Conservation (phyloP, 2,329 filamentous ascomycete genomes). For the Scedosporium boydii region DNA sequence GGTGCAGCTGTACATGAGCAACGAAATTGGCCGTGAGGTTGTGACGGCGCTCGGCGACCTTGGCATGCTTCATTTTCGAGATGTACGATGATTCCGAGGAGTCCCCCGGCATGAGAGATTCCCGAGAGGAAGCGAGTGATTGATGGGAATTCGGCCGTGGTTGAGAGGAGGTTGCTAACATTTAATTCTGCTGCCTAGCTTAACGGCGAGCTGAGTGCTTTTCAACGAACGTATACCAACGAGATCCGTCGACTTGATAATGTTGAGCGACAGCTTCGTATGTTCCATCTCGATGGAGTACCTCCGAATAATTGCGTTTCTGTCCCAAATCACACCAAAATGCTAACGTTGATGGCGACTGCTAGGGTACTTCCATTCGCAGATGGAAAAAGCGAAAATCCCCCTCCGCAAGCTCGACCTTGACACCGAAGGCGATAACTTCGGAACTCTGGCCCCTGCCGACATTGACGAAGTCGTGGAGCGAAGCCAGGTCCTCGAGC, state of each 20-base stretch:
- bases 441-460: slow-evolving; percentile 79
- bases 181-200: slow-evolving; percentile 46
- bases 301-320: background rate
- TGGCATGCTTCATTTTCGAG: slow-evolving; percentile 91
- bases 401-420: slow-evolving; percentile 83
- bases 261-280: slow-evolving; percentile 94
- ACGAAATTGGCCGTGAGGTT: slow-evolving; percentile 96
- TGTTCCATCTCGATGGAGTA: slow-evolving; percentile 25
- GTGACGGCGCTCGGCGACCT: slow-evolving; percentile 94
- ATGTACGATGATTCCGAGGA: slow-evolving; percentile 46
- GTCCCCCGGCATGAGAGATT: no score
- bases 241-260: slow-evolving; percentile 97
- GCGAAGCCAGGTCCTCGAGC: slow-evolving; percentile 84
- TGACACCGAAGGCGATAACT: slow-evolving; percentile 59
- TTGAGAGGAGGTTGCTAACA: slow-evolving; percentile 10
- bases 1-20: slow-evolving; percentile 98
- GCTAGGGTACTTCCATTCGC: slow-evolving; percentile 80
- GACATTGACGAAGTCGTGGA: slow-evolving; percentile 96
- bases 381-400: slow-evolving; percentile 91
- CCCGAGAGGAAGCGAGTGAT: no score
- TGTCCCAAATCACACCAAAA: no score
- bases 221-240: slow-evolving; percentile 94
- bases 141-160: background rate
- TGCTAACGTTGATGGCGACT: background rate
- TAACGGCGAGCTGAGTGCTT: slow-evolving; percentile 85